Conservation (phyloP, 345 rosid species). For the Microcos paniculata region DNA sequence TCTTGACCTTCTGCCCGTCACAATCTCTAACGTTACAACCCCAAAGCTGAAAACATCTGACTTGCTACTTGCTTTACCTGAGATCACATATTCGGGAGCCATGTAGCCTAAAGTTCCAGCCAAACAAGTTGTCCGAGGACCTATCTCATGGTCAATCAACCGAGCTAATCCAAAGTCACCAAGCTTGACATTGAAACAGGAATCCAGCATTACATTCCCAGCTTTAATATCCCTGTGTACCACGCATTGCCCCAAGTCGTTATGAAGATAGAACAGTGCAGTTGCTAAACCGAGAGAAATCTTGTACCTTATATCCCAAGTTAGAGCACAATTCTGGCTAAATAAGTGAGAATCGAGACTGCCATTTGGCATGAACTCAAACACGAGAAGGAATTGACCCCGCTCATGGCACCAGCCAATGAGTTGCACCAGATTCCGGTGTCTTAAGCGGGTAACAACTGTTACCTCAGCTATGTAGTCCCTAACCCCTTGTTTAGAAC, state of each 20-base stretch:
- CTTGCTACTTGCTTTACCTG: slow-evolving; percentile 27
- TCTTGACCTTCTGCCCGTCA: slow-evolving; percentile 26
- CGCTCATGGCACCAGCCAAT: slow-evolving; percentile 37
- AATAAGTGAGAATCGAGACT: slow-evolving; percentile 29
- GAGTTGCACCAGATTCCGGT: slow-evolving; percentile 36
- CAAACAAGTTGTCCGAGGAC: slow-evolving; percentile 27
- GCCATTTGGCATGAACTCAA: slow-evolving; percentile 35
- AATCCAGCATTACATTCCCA: slow-evolving; percentile 32
- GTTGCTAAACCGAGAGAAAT: slow-evolving; percentile 28
- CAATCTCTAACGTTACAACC: slow-evolving; percentile 34
- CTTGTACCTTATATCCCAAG: slow-evolving; percentile 27
- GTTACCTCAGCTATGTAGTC: slow-evolving; percentile 37
- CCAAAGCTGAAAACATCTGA: slow-evolving; percentile 41
- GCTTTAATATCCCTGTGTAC: slow-evolving; percentile 34
- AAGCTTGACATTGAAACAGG: slow-evolving; percentile 15
- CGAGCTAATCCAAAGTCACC: slow-evolving; percentile 43
- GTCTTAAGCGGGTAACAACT: slow-evolving; percentile 34
- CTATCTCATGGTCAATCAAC: slow-evolving; percentile 31
- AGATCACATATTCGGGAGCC: slow-evolving; percentile 30
- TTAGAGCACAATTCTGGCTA: slow-evolving; percentile 8
- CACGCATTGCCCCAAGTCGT: slow-evolving; percentile 42
- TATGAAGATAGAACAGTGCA: slow-evolving; percentile 31
- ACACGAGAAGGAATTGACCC: slow-evolving; percentile 26
- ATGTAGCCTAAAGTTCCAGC: slow-evolving; percentile 43
- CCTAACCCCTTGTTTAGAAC: slow-evolving; percentile 29